Evolutionary conservation across 768 basidiomycete species (phyloP), one percentile per base, ranked within the genome.

Genomic region (Lactarius quietus): DNA sequence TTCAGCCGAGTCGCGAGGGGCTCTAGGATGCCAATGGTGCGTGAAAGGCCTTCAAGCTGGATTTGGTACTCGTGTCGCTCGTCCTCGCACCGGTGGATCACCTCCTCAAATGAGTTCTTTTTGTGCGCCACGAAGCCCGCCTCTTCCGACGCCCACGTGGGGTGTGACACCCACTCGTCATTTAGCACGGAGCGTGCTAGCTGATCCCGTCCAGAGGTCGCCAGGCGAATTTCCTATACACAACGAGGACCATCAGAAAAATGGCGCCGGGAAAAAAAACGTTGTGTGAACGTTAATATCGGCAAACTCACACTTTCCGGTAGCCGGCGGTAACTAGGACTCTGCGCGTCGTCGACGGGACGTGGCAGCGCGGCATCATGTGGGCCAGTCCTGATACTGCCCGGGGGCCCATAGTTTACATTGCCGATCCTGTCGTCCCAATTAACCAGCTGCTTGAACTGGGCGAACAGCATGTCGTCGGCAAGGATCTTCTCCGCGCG

Each of bases 31-130:
- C 92, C 86, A 72, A 98, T 96, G 17, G 95, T 98, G 51, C 95
- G 87, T 12, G 86, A 78, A 70, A 98, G 86, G 20, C 89, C 93
- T 73, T 97, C 94, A 48, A 99, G 85, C 70, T 95, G 92, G 65
- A 95, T 95, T 70, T 97, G 95, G 74, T 93, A 98, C 76, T 98
- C 96, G 76, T 98, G 94, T 33, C 97, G 87, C 76, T 99, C 97
- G 76, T 99, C 96, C 76, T 99, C 97, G 71, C 93, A 90, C 77
- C 93, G 93, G 79, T 98, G 95, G 63, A 98, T 80, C 0, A 92
- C 91, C 72, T 98, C 96, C 76, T 99, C 97, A 74, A 90, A 98
- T 6, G 86, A 83, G 73, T 98, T 99, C 80, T 98, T 98, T 81
- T 97, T 96, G 76, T 98, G 93, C 7, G 95, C 83, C 68, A 93